A percentile compares a stretch with the other conserved stretches of the same genome.
These are phyloP conservation scores for Trifolium fragiferum DNA, from an alignment of 306 rosid species.

Conservation along the genomic window DNA sequence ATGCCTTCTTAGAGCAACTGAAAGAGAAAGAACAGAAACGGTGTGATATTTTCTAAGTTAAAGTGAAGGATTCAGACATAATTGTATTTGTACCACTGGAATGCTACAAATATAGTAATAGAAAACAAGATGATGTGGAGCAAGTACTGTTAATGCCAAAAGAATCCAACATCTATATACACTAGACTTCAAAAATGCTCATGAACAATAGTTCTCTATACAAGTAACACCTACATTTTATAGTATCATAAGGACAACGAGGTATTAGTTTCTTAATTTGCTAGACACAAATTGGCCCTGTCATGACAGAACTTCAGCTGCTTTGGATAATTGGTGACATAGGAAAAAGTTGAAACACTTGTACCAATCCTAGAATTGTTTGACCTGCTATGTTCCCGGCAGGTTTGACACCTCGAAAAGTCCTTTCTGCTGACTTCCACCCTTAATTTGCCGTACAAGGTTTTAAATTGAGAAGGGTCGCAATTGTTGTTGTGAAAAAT, in stretches of 20 bases:
- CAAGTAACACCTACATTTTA: slow-evolving; percentile 24
- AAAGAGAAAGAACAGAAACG: background rate
- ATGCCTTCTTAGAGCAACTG: background rate
- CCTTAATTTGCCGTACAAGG: slow-evolving; percentile 19
- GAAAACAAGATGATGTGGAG: slow-evolving; percentile 14
- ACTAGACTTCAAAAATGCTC: slow-evolving; percentile 25
- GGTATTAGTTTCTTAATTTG: slow-evolving; percentile 5
- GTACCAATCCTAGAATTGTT: slow-evolving; percentile 22
- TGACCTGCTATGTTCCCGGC: slow-evolving; percentile 25
- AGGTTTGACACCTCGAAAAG: slow-evolving; percentile 50
- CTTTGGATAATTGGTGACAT: background rate
- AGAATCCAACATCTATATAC: slow-evolving; percentile 37
- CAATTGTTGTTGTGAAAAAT: background rate
- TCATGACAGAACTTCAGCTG: slow-evolving; percentile 18
- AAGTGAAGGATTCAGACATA: background rate
- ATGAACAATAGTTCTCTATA: slow-evolving; percentile 34
- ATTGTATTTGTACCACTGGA: background rate
- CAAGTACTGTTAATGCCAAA: slow-evolving; percentile 25
- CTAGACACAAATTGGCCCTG: slow-evolving; percentile 19
- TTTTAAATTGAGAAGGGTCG: background rate
- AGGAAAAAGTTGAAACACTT: slow-evolving; percentile 48
- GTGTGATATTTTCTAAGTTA: background rate
- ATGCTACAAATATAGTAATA: background rate
- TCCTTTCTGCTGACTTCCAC: slow-evolving; percentile 42
- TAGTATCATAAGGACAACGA: slow-evolving; percentile 23